Conservation (phyloP, 2,329 filamentous ascomycete species). For the Teratosphaeria viscida region DNA sequence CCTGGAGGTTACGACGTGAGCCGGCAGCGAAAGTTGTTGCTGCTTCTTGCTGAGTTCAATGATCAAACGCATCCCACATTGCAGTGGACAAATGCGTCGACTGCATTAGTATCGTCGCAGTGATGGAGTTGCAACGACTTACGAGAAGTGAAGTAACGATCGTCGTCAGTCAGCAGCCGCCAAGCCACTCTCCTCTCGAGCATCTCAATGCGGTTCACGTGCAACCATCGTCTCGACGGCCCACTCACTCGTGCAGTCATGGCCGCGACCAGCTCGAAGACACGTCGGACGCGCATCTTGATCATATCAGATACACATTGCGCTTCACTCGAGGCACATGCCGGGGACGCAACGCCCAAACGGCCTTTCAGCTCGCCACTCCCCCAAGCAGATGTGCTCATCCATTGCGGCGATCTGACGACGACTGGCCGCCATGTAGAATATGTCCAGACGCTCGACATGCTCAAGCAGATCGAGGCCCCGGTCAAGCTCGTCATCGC, state of each 20-base stretch:
- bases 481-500: conserved; percentile 52
- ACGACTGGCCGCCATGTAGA: conserved; percentile 39
- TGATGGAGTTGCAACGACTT: not conserved
- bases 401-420: conserved; percentile 52
- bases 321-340: conserved; percentile 4
- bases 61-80: not conserved
- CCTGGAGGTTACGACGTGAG: not conserved
- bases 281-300: conserved; percentile 28
- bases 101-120: not conserved
- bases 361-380: conserved; percentile 29
- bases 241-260: not conserved
- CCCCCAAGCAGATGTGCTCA: conserved; percentile 42
- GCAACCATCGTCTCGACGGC: not conserved
- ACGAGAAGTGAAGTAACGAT: not conserved
- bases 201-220: not conserved
- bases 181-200: not conserved
- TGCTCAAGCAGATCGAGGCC: conserved; percentile 41
- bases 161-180: not conserved
- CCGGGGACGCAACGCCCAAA: not conserved
- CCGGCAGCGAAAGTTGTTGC: not conserved
- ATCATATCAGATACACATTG: conserved; percentile 37
- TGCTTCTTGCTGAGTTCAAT: not conserved
- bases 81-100: not conserved
- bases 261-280: not conserved
- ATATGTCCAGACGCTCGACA: conserved; percentile 36